Conservation (phyloP, 768 basidiomycete species). For the Tylopilus felleus region DNA sequence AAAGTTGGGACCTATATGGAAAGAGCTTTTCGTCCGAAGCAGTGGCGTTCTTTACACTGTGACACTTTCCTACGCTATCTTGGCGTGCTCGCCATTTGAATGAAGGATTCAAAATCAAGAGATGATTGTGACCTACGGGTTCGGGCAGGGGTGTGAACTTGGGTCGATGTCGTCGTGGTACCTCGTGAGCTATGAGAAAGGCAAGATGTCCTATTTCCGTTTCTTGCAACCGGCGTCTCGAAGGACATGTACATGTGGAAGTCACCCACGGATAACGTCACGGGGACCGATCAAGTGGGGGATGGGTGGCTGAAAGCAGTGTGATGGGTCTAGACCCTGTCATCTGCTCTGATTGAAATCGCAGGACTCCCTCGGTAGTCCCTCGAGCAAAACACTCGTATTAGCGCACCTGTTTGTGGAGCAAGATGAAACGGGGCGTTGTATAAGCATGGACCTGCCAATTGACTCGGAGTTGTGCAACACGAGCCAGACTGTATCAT, state of each 20-base stretch:
- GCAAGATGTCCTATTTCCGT: not conserved
- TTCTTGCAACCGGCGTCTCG: not conserved
- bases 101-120: too few relatives aligned
- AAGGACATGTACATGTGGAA: too few relatives aligned
- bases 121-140: not conserved
- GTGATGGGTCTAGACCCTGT: not conserved
- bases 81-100: too few relatives aligned
- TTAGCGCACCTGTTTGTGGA: not conserved
- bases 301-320: not conserved
- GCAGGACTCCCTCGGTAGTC: too few relatives aligned
- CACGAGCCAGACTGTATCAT: too few relatives aligned
- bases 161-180: not conserved
- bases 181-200: too few relatives aligned
- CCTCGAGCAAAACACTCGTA: not conserved
- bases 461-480: too few relatives aligned
- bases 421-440: not conserved
- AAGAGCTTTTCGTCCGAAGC: too few relatives aligned
- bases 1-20: not conserved
- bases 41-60: not conserved
- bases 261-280: not conserved
- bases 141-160: not conserved
- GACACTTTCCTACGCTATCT: not conserved
- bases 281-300: not conserved
- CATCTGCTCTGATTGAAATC: not conserved
- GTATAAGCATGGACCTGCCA: too few relatives aligned